Base-by-base conservation (phyloP, 164 flowering plant species). In the Nelumbo lutea region DNA sequence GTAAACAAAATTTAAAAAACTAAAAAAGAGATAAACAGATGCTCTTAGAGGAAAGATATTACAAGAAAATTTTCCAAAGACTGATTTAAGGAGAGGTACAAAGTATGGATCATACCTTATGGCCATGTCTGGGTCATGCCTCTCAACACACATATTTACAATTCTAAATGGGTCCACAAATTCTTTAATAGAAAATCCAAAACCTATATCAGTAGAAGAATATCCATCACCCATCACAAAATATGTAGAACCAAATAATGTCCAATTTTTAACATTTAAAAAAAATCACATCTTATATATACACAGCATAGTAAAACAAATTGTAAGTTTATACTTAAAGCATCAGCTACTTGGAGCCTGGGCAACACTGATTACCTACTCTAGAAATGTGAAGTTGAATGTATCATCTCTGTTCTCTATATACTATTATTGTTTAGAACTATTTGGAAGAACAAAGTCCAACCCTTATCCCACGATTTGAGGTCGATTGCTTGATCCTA, bases 71-170 rank as follows among this genome's bases (percentile, higher is more conserved):
- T 2, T 55, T 47, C 27, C 10, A 63, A 64, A 61, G 9, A n/a
- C 13, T 51, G 45, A 13, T 43, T 43, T 45, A n/a, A 2, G n/a
- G 56, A 8, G 39, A 40, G 42, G 41, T 9, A 0, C 9, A 27
- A 8, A 38, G 5, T 45, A 5, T 8, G 1, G 46, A 2, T 14
- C 67, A 14, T 81, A 88, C 97, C 97, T 89, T 72, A 88, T 76
- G 10, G 88, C 92, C 73, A 84, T 51, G 14, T 69, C n/a, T 45
- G 91, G 87, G 1, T 80, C 65, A 38, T 84, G 68, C 60, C 79
- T 82, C 59, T 70, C 65, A 55, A 85, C 81, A 45, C 86, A 90
- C 4, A 72, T 38, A 61, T 72, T 77, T 68, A 89, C 70, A 52
- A 90, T 40, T 5, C 75, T 75, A 65, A 75, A 58, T 40, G 90